Evolutionary conservation across 2,329 filamentous ascomycete species (phyloP).

Genomic region (Fusarium sp.): DNA sequence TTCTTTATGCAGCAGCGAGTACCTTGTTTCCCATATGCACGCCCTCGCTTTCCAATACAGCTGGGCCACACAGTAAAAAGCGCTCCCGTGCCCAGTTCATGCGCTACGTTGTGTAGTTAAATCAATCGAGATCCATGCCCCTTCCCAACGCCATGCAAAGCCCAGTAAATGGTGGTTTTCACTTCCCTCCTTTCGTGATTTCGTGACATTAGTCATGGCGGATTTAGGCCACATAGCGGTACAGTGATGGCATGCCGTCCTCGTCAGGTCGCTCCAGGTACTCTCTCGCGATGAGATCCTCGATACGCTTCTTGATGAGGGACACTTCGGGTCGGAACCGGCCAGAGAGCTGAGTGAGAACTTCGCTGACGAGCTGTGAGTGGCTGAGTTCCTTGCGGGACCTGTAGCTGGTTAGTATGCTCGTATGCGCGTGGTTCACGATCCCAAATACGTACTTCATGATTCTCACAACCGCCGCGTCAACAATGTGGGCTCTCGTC

Average conservation of each 20-base stretch:
- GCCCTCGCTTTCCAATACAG: conserved; percentile 35
- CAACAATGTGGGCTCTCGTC: conserved; percentile 76
- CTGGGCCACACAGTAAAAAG: conserved; percentile 10
- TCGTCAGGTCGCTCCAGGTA: conserved; percentile 80
- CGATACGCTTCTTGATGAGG: conserved; percentile 85
- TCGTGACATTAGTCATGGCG: conserved; percentile 28
- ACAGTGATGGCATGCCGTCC: conserved; percentile 71
- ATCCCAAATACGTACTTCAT: conserved; percentile 77
- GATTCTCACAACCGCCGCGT: conserved; percentile 82
- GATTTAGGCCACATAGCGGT: conserved; percentile 76
- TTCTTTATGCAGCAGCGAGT: neutral
- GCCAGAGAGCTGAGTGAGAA: conserved; percentile 73
- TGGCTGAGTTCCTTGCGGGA: conserved; percentile 80
- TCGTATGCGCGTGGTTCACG: neutral
- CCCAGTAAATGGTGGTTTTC: conserved; percentile 17
- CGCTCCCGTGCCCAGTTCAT: conserved; percentile 14
- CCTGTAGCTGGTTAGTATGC: conserved; percentile 55
- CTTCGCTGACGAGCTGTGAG: conserved; percentile 76
- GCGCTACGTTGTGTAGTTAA: conserved; percentile 12
- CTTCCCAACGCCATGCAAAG: conserved; percentile 40
- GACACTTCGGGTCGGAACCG: conserved; percentile 82
- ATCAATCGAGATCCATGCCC: conserved; percentile 26
- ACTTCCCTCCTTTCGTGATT: conserved; percentile 38
- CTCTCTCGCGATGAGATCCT: conserved; percentile 80
- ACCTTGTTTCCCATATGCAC: neutral